phyloP scores from a whole-genome alignment of 768 basidiomycete genomes.

The Mycena metata region DNA sequence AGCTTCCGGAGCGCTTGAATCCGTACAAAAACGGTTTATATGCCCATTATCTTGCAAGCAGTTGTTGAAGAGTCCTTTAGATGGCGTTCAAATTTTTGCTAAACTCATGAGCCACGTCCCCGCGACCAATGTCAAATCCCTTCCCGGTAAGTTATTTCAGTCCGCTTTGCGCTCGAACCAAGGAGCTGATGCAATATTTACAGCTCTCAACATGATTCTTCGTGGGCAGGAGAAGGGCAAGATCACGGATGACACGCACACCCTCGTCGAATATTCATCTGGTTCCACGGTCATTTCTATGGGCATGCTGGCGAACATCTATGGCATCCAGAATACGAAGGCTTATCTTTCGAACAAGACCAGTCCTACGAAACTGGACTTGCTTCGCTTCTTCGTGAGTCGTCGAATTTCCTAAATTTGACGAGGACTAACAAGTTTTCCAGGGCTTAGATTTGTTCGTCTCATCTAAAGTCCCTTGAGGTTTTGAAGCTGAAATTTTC shows the following conservation, averaged over 20 bases:
- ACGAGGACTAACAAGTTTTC: not conserved
- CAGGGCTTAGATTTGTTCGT: conserved; percentile 34
- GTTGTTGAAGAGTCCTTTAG: conserved; percentile 9
- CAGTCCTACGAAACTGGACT: conserved; percentile 38
- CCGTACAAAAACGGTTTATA: conserved; percentile 31
- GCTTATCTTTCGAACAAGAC: conserved; percentile 46
- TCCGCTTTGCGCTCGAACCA: not conserved
- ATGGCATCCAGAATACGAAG: conserved; percentile 41
- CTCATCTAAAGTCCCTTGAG: not conserved
- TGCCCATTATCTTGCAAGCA: too few relatives aligned
- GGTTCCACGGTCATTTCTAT: conserved; percentile 45
- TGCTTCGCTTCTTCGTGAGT: conserved; percentile 44
- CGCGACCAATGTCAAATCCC: conserved; percentile 42
- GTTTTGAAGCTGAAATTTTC: not conserved
- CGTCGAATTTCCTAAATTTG: not conserved
- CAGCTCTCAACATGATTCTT: conserved; percentile 44
- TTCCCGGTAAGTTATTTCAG: conserved; percentile 35
- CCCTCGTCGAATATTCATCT: conserved; percentile 44
- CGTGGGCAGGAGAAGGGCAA: conserved; percentile 40
- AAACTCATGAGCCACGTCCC: conserved; percentile 42
- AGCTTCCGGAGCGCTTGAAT: conserved; percentile 40
- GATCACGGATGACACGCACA: conserved; percentile 40
- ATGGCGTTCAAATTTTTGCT: conserved; percentile 42
- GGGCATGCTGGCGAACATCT: conserved; percentile 39
- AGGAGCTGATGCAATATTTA: not conserved